These are phyloP conservation scores for Termitomyces sp. DNA, from an alignment of 768 basidiomycete species.

Conservation along the genomic window DNA sequence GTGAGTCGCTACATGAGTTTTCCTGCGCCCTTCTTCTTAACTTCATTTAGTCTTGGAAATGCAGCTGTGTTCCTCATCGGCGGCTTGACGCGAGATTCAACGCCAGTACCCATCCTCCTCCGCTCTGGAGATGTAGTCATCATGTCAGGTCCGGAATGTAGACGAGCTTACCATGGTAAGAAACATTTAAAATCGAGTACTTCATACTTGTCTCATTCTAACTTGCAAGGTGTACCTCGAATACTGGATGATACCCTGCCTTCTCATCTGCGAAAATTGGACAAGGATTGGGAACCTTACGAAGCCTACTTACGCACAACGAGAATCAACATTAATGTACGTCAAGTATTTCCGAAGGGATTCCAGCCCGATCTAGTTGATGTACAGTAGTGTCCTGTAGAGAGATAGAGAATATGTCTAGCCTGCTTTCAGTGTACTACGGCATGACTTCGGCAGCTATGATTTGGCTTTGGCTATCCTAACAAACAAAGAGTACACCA, in stretches of 20 bases:
- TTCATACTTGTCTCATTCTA: not conserved
- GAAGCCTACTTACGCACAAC: constrained; percentile 59
- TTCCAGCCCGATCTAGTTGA: constrained; percentile 33
- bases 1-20: constrained; percentile 39
- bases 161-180: constrained; percentile 91
- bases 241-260: constrained; percentile 83
- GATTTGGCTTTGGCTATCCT: not conserved
- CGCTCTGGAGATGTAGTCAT: constrained; percentile 89
- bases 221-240: constrained; percentile 67
- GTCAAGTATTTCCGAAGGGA: constrained; percentile 81
- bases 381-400: not conserved
- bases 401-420: not conserved
- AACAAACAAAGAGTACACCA: constrained; percentile 8
- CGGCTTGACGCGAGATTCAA: constrained; percentile 66
- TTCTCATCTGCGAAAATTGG: constrained; percentile 38
- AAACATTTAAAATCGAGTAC: constrained; percentile 12
- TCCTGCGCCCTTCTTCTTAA: not conserved
- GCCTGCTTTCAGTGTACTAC: not conserved
- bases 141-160: constrained; percentile 85
- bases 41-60: constrained; percentile 68
- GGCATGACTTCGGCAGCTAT: constrained; percentile 1
- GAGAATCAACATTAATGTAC: constrained; percentile 87
- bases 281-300: constrained; percentile 54
- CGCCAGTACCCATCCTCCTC: constrained; percentile 78
- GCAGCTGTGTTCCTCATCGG: constrained; percentile 90